These are phyloP conservation scores for Cryptosporidium ubiquitum DNA, from an alignment of 169 alveolate genomes.

Conservation along the genomic window DNA sequence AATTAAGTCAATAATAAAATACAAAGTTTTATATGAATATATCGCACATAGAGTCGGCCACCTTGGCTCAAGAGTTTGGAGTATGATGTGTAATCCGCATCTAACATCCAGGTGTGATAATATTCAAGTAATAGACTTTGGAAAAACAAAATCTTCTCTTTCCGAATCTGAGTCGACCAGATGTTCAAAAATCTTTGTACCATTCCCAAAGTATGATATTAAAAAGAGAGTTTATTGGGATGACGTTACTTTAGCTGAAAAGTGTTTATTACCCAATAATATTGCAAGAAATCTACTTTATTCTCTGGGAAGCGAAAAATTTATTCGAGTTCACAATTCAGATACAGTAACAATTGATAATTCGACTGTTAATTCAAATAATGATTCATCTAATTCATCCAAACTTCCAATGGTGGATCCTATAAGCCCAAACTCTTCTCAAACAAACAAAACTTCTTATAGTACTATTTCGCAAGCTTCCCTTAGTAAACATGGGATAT, in stretches of 20 bases:
- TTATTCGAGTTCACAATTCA: slow-evolving; percentile 56
- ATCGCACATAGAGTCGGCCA: slow-evolving; percentile 32
- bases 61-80: slow-evolving; percentile 70
- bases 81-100: slow-evolving; percentile 73
- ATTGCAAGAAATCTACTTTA: slow-evolving; percentile 46
- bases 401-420: background rate
- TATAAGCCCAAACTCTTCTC: background rate
- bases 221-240: slow-evolving; percentile 68
- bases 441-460: background rate
- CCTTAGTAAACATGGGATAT: slow-evolving; percentile 53
- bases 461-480: slow-evolving; percentile 52
- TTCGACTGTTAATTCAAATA: background rate
- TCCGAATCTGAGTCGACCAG: background rate
- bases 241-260: slow-evolving; percentile 58
- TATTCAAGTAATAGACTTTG: slow-evolving; percentile 17
- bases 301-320: slow-evolving; percentile 57
- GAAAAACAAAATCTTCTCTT: background rate
- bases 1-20: slow-evolving; percentile 34
- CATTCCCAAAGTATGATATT: slow-evolving; percentile 13
- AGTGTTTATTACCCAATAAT: slow-evolving; percentile 48
- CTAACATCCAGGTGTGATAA: slow-evolving; percentile 9
- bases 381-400: background rate
- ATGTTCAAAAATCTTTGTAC: background rate
- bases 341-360: slow-evolving; percentile 52
- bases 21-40: slow-evolving; percentile 43